Conservation (phyloP, 345 rosid genomes). For the Carallia pectinifolia region DNA sequence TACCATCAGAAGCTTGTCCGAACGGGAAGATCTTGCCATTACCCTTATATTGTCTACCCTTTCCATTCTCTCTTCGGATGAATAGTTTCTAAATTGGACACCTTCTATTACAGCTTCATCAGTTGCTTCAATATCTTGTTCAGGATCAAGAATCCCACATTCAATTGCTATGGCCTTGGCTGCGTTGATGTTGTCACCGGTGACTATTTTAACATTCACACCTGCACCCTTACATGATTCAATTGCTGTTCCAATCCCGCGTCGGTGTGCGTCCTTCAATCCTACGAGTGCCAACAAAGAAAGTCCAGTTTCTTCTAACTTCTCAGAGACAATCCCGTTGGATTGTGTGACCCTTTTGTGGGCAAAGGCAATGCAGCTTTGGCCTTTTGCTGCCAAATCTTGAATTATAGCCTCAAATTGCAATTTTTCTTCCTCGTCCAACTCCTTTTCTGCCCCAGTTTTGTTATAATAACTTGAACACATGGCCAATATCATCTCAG, state of each 20-base stretch:
- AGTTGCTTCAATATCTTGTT: constrained; percentile 18
- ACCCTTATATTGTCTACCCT: no score
- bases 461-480: constrained; percentile 38
- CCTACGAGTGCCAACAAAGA: constrained; percentile 49
- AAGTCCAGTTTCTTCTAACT: constrained; percentile 48
- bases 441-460: constrained; percentile 28
- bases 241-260: background rate
- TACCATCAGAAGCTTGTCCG: no score
- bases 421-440: constrained; percentile 23
- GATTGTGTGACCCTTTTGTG: constrained; percentile 29
- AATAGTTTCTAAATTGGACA: no score
- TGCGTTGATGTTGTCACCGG: no score
- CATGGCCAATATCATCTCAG: constrained; percentile 49
- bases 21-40: no score
- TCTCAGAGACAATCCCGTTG: background rate
- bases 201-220: no score
- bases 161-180: no score
- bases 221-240: no score
- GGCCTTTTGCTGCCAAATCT: constrained; percentile 44
- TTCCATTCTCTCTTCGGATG: no score
- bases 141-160: no score
- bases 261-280: constrained; percentile 44
- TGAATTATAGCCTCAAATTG: constrained; percentile 24
- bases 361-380: constrained; percentile 53
- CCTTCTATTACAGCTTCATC: no score